Evolutionary conservation across 1,284 basidiomycete genomes (phyloP).

Genomic region (Moniliella sp.): DNA sequence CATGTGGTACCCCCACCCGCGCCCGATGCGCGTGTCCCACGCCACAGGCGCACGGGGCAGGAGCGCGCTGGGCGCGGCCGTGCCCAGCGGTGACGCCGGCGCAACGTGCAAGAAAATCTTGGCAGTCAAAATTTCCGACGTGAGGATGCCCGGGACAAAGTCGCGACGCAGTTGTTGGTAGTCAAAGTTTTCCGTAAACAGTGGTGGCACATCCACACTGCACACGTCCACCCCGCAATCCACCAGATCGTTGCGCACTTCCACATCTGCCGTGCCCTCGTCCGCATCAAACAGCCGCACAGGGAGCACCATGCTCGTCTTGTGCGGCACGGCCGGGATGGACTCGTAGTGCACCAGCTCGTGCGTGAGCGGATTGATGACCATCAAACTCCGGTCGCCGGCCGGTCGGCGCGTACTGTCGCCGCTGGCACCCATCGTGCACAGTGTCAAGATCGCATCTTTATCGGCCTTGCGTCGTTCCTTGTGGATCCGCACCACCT

Average conservation of each 20-base stretch:
- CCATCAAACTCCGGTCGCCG: constrained; percentile 8
- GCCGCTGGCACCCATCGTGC: constrained; percentile 9
- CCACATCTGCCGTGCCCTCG: constrained; percentile 41
- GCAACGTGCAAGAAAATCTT: constrained; percentile 74
- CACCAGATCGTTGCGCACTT: constrained; percentile 63
- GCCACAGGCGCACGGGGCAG: background rate
- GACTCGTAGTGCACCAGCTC: constrained; percentile 33
- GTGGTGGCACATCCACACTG: constrained; percentile 71
- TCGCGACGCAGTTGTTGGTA: constrained; percentile 74
- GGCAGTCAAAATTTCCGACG: constrained; percentile 81
- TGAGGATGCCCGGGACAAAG: constrained; percentile 87
- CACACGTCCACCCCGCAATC: constrained; percentile 45
- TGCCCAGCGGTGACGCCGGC: constrained; percentile 6
- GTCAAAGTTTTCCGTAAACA: constrained; percentile 98
- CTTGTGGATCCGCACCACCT: constrained; percentile 69
- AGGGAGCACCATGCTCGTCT: constrained; percentile 21
- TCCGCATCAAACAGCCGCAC: constrained; percentile 39
- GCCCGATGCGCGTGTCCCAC: constrained; percentile 3
- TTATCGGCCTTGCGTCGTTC: constrained; percentile 65
- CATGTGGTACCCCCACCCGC: constrained; percentile 14
- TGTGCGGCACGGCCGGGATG: constrained; percentile 21
- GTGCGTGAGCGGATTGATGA: constrained; percentile 17
- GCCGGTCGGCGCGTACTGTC: constrained; percentile 2
- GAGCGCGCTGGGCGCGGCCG: background rate
- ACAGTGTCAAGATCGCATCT: constrained; percentile 70